These are phyloP conservation scores for Trametes hirsuta DNA, from an alignment of 1,284 basidiomycete genomes.

Conservation along the genomic window DNA sequence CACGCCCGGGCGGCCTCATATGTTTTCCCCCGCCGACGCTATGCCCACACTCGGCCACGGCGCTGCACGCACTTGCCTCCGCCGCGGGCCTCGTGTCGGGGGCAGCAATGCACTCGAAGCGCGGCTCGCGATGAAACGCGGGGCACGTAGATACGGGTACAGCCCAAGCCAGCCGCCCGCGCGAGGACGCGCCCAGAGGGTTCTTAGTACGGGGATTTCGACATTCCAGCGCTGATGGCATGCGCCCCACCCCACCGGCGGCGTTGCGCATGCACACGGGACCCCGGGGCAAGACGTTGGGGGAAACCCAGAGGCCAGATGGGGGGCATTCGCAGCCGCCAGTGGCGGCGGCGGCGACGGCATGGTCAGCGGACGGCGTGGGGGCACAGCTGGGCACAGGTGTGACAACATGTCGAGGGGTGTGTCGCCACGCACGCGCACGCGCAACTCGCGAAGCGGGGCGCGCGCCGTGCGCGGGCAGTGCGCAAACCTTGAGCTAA, in stretches of 20 bases:
- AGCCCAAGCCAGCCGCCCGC: background rate
- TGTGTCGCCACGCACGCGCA: too few species aligned
- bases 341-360: too few species aligned
- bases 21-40: background rate
- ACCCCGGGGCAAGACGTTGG: background rate
- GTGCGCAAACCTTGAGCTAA: slow-evolving; percentile 1
- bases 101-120: too few species aligned
- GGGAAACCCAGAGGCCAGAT: background rate
- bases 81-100: background rate
- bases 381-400: too few species aligned
- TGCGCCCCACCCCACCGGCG: background rate
- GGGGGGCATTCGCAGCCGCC: too few species aligned
- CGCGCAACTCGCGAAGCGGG: background rate
- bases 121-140: too few species aligned
- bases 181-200: background rate
- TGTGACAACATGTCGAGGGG: too few species aligned
- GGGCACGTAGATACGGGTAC: background rate
- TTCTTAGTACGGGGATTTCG: background rate
- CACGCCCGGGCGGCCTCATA: background rate
- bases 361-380: too few species aligned
- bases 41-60: background rate
- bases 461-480: background rate
- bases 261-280: background rate
- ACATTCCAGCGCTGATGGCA: slow-evolving; percentile 6
- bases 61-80: background rate